These are phyloP conservation scores for Gossypium gossypioides DNA, from an alignment of 441 rosid species.

Conservation along the genomic window DNA sequence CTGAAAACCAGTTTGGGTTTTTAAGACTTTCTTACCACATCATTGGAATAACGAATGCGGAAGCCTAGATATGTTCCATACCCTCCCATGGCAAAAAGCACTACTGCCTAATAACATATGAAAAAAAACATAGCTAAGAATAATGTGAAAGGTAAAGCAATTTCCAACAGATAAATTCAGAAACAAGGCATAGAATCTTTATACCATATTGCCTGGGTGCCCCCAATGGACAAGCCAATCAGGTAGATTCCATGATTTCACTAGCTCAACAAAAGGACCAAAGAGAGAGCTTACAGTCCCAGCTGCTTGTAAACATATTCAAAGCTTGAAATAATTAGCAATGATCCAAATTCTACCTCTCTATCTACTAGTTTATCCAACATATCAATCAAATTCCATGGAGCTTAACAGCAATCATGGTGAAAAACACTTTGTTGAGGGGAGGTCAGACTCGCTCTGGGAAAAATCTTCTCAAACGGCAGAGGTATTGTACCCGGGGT, in stretches of 20 bases:
- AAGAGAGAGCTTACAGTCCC: constrained; percentile 50
- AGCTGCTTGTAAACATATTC: constrained; percentile 35
- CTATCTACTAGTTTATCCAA: background rate
- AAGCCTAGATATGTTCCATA: constrained; percentile 87
- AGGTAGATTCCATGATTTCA: constrained; percentile 64
- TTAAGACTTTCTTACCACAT: constrained; percentile 40
- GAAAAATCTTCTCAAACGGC: no score
- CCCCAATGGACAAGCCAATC: constrained; percentile 94
- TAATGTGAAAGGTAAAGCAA: background rate
- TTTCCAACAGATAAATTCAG: background rate
- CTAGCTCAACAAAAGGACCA: constrained; percentile 72
- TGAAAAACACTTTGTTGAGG: no score
- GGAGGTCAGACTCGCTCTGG: no score
- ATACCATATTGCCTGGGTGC: constrained; percentile 87
- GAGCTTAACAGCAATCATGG: no score
- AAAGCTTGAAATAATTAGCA: background rate
- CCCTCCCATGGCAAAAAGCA: constrained; percentile 95
- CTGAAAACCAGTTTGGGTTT: no score
- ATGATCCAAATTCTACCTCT: background rate
- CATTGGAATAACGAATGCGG: constrained; percentile 58
- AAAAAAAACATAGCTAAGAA: background rate
- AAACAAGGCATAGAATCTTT: background rate
- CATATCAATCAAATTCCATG: background rate
- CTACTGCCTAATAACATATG: constrained; percentile 51
- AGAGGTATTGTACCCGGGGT: no score